Percentiles rank a stretch among this genome's conserved stretches.
Conservation (phyloP, 192 early-diverging fungal species). For the Coemansia reversa region DNA sequence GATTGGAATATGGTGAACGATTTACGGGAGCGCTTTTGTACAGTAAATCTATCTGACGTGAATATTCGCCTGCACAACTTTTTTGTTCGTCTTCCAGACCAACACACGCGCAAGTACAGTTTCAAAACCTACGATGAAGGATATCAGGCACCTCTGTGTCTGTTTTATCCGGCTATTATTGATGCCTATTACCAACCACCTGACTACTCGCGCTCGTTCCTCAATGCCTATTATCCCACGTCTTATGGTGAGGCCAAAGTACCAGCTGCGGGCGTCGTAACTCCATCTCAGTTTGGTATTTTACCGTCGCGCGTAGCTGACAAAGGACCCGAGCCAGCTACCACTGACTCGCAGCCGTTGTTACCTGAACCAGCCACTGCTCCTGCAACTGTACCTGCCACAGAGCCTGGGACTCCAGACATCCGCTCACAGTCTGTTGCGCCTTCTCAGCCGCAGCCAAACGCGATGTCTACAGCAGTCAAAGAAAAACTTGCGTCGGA, state of each 20-base stretch:
- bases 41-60: conserved; percentile 80
- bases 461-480: background rate
- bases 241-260: conserved; percentile 10
- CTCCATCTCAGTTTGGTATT: conserved; percentile 45
- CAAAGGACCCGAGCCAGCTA: background rate
- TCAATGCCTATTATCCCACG: conserved; percentile 7
- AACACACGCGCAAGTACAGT: conserved; percentile 67
- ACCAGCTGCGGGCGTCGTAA: conserved; percentile 4
- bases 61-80: conserved; percentile 80
- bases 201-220: conserved; percentile 38
- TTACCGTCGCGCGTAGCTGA: conserved; percentile 26
- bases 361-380: conserved; percentile 20
- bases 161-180: conserved; percentile 57
- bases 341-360: background rate
- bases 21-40: conserved; percentile 82
- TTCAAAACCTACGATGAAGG: conserved; percentile 89
- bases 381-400: conserved; percentile 26
- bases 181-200: conserved; percentile 39
- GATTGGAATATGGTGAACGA: conserved; percentile 79
- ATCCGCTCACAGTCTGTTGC: conserved; percentile 5
- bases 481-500: conserved; percentile 6
- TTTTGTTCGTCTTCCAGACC: conserved; percentile 71
- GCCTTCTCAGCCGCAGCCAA: background rate
- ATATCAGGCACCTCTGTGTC: conserved; percentile 71
- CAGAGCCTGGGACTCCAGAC: conserved; percentile 31